Percentiles rank a stretch among this genome's conserved stretches.
Conservation (phyloP, 768 basidiomycete genomes). For the Galerina sulciceps region DNA sequence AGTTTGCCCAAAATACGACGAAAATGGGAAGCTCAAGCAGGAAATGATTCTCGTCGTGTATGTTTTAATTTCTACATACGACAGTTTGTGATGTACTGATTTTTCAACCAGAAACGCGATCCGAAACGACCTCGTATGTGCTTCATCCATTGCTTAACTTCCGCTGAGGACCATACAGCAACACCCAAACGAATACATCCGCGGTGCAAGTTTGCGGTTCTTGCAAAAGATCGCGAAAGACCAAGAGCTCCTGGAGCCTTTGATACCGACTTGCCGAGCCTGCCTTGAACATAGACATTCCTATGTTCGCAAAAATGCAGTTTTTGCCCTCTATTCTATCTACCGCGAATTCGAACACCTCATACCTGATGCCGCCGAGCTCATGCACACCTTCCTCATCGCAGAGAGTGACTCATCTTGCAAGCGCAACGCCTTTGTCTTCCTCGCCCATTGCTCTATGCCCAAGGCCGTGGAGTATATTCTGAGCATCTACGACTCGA, state of each 20-base stretch:
- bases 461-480: conserved; percentile 93
- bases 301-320: conserved; percentile 97
- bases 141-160: conserved; percentile 3
- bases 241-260: conserved; percentile 91
- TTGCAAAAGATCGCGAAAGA: conserved; percentile 95
- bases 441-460: conserved; percentile 86
- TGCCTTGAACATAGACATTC: conserved; percentile 98
- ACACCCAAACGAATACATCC: conserved; percentile 99
- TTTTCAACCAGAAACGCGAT: conserved; percentile 79
- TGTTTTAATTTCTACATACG: conserved; percentile 34
- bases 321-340: conserved; percentile 94
- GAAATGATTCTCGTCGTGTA: conserved; percentile 99
- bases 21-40: conserved; percentile 96
- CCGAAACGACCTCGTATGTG: conserved; percentile 90
- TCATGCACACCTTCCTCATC: conserved; percentile 94
- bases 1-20: conserved; percentile 97
- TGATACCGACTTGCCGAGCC: conserved; percentile 89
- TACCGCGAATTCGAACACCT: conserved; percentile 94
- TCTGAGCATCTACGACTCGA: conserved; percentile 81
- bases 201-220: conserved; percentile 96
- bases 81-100: conserved; percentile 9
- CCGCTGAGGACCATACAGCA: conserved; percentile 54
- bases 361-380: conserved; percentile 94
- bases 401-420: conserved; percentile 97
- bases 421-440: conserved; percentile 97